Evolutionary conservation across 441 rosid genomes (phyloP), one percentile per base, ranked within the genome.

Genomic region (Populus hybrid): DNA sequence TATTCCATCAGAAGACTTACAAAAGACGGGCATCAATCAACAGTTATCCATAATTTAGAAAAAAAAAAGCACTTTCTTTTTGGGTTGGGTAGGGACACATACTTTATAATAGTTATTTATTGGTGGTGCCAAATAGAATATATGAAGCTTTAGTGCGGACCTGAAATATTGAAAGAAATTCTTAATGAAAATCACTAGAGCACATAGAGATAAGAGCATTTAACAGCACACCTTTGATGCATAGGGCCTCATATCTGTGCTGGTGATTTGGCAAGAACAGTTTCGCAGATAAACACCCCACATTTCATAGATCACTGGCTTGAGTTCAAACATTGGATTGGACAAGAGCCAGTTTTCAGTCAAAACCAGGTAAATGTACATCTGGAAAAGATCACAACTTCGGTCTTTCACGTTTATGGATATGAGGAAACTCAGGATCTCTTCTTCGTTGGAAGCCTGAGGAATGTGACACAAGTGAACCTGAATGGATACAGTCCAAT

Each of bases 111-210:
- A 64, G 32, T 65, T 28, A 76, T 34, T 63, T 74, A 67, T 67
- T 83, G 69, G 36, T 75, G 72, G 86, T 75, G n/a, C 85, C 85
- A 79, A 88, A 90, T 26, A 90, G 87, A 74, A 92, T 91, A 87
- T 86, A 93, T 0, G 94, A 85, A n/a, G 99, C 98, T 83, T 87
- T 88, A 36, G 89, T 88, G 40, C 99, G 97, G 83, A 95, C 91
- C 98, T 93, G 88, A 65, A 76, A 73, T 5, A 53, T 68, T 67
- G n/a, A 9, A 74, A 68, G n/a, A 71, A 61, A 42, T 38, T 30
- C 16, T 66, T 18, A 36, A 74, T 32, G 50, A 69, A 70, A 73
- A 69, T 30, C 65, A 46, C 26, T 18, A 2, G 6, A 67, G 42
- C n/a, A 18, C 30, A 73, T 57, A 21, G 19, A 80, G 57, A 65